These are phyloP conservation scores for Malus orientalis DNA, from an alignment of 306 rosid genomes.

Conservation along the genomic window DNA sequence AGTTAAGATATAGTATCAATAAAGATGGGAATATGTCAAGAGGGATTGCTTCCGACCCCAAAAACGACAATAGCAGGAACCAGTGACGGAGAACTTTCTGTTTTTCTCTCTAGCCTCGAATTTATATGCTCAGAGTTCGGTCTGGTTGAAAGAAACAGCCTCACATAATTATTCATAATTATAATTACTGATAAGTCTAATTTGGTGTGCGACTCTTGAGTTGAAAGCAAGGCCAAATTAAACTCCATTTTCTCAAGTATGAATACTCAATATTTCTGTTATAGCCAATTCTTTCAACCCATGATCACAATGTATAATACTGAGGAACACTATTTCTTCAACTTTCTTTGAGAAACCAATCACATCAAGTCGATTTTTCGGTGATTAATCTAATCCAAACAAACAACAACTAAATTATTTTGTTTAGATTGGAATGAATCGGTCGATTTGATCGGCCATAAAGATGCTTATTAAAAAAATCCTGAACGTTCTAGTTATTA, in stretches of 20 bases:
- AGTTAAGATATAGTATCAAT: no score
- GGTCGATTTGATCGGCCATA: not conserved
- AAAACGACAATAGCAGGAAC: not conserved
- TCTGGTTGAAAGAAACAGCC: not conserved
- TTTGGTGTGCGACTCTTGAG: not conserved
- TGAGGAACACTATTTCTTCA: not conserved
- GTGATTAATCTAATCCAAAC: not conserved
- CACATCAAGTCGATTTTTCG: not conserved
- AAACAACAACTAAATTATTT: not conserved
- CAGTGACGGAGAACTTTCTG: not conserved
- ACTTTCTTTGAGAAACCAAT: no score
- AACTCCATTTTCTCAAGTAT: no score
- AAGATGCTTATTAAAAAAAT: not conserved
- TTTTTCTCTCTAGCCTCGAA: not conserved
- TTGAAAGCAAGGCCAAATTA: not conserved
- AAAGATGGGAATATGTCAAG: not conserved
- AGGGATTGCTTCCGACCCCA: not conserved
- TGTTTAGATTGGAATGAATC: not conserved
- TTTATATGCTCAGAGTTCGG: not conserved
- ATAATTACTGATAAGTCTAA: not conserved
- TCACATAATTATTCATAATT: no score
- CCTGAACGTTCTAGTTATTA: not conserved
- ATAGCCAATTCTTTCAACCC: not conserved
- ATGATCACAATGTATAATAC: no score
- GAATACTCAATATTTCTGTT: not conserved